These are phyloP conservation scores for Pharnaceum exiguum DNA, from an alignment of 148 eudicot genomes.

Conservation along the genomic window DNA sequence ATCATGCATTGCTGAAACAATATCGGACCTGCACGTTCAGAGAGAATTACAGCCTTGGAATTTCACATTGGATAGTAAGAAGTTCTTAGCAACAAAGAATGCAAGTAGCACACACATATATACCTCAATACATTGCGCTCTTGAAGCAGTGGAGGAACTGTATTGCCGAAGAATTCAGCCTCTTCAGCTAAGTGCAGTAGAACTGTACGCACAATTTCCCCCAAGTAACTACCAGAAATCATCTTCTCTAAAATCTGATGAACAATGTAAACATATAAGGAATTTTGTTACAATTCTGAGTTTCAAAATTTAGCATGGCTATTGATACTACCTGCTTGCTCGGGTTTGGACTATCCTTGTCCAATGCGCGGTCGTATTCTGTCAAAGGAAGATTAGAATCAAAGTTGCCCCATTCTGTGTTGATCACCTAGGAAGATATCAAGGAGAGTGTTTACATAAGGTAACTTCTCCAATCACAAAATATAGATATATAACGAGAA, in stretches of 20 bases:
- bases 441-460: not conserved
- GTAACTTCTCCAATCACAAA: not conserved
- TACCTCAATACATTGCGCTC: constrained; percentile 50
- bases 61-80: not conserved
- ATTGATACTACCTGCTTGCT: constrained; percentile 63
- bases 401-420: constrained; percentile 97
- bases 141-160: constrained; percentile 59
- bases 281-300: not conserved
- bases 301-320: not conserved
- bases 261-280: not conserved
- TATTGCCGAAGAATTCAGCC: constrained; percentile 78
- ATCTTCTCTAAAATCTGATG: constrained; percentile 92
- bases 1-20: constrained; percentile 66
- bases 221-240: constrained; percentile 93
- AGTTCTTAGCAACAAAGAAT: not conserved
- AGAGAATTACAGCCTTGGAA: not conserved
- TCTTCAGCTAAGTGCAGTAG: constrained; percentile 76
- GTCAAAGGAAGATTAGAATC: constrained; percentile 72
- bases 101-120: not conserved
- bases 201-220: constrained; percentile 86
- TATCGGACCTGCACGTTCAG: constrained; percentile 50
- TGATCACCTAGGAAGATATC: constrained; percentile 49
- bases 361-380: constrained; percentile 62
- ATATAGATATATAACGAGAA: not conserved
- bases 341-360: constrained; percentile 80